Evolutionary conservation across 176 grass and related monocot species (phyloP), one percentile per base, ranked within the genome.

Genomic region (sorghum (Sorghum bicolor)): DNA sequence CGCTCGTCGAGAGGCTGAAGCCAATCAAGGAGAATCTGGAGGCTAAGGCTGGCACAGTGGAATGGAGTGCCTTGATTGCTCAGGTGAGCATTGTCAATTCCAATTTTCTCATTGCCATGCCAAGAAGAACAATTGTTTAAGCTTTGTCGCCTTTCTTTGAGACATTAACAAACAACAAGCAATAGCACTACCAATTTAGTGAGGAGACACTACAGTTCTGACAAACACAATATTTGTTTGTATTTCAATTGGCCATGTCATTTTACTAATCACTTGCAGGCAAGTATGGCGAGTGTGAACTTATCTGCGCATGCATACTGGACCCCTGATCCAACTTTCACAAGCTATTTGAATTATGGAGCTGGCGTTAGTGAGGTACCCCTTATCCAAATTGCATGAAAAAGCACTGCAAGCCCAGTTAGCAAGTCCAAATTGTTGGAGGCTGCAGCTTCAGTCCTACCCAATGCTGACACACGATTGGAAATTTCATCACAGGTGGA

Each of bases 341-440:
- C 0, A 1, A 70, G 26, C 17, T 97, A 97, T 74, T 63, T 97
- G 67, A 97, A 97, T 79, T 97, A 97, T 44, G 94, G 94, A 66
- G 94, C 91, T 33, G 89, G 79, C 30, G 63, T 72, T 15, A 97
- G 94, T 31, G 94, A 97, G 87, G 93, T 96, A 77, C 12, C 14
- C n/a, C 41, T 52, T 4, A 84, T 70, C 64, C 28, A 58, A 52
- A 76, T 29, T 19, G 17, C 20, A 53, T 41, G 6, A 52, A 43
- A 25, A 10, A 12, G 6, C 19, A 80, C 24, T 7, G 36, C 10
- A 57, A 45, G 68, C 61, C 38, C 29, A 64, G 8, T 36, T 33
- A 36, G 24, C 41, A 32, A 64, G 3, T n/a, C 24, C 74, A 64
- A 72, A 45, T 13, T 26, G 13, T n/a, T 26, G 31, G 16, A 39